Conservation (phyloP, 2,329 filamentous ascomycete genomes). For the Aspergillus sp. region DNA sequence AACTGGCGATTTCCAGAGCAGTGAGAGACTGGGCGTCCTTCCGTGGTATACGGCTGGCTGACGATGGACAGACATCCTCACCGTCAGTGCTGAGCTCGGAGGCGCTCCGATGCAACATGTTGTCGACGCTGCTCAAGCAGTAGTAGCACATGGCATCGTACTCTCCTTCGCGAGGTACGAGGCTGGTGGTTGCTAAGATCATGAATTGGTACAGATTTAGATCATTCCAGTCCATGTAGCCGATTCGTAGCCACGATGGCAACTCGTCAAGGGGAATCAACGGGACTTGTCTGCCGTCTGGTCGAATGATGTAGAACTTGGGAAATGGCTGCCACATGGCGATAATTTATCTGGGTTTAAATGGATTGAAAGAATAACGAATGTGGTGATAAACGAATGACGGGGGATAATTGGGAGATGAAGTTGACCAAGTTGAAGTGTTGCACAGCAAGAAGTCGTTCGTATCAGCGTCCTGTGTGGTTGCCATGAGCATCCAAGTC, state of each 20-base stretch:
- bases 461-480: neutral
- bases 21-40: neutral
- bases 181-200: slow-evolving; percentile 27
- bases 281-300: slow-evolving; percentile 41
- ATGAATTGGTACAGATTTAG: slow-evolving; percentile 25
- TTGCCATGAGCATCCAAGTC: neutral
- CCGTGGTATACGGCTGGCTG: neutral
- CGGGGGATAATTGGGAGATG: neutral
- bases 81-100: slow-evolving; percentile 25
- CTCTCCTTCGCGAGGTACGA: slow-evolving; percentile 35
- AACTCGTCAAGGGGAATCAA: slow-evolving; percentile 51
- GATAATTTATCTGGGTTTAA: slow-evolving; percentile 8
- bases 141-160: slow-evolving; percentile 41
- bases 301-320: slow-evolving; percentile 45
- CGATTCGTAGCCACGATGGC: slow-evolving; percentile 41
- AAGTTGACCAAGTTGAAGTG: neutral
- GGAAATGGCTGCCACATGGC: slow-evolving; percentile 33
- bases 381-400: slow-evolving; percentile 8
- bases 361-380: slow-evolving; percentile 7
- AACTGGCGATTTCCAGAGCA: slow-evolving; percentile 1
- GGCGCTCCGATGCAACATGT: slow-evolving; percentile 27
- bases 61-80: neutral
- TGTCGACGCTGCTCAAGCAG: slow-evolving; percentile 31
- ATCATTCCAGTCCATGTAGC: slow-evolving; percentile 29
- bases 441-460: neutral